Evolutionary conservation across 768 basidiomycete genomes (phyloP), one percentile per base, ranked within the genome.

Genomic region (Tulasnella sp.): DNA sequence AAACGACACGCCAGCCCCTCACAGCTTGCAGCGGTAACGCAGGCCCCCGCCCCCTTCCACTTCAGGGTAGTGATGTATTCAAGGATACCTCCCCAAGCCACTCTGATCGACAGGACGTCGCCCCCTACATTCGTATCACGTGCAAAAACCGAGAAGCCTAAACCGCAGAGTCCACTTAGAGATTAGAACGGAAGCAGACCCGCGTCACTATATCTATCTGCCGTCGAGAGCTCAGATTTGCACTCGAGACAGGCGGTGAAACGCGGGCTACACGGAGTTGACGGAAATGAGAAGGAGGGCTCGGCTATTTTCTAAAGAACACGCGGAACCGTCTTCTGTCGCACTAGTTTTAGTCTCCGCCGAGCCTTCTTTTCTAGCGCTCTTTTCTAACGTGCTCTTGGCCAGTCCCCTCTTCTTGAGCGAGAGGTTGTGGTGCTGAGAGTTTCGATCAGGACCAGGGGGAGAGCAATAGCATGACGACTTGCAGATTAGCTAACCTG

Each of bases 361-460:
- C 72, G 22, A 16, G n/a, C 58, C 58, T 6, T 64, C 77, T 18
- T 78, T 54, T 34, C 77, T 6, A 41, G 77, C 77, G 77, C 58
- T 41, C 48, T 18, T 22, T 78, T 64, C 22, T 22, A 28, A 1
- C n/a, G 48, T 54, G 46, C 40, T 37, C 58, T 78, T 40, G 77
- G 28, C 16, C 16, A 0, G 8, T 1, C 4, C 37, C 77, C 58
- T 78, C 58, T 58, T 54, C 77, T 78, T 41, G 28, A 18, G 16
- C 31, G 50, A 20, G 46, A 16, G 77, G 22, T 64, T 22, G 31
- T 54, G 41, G 2, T 46, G 46, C 46, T 4, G 28, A 54, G 48
- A 78, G 37, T 9, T 40, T 24, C 50, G 58, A 37, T 41, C 44
- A 18, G 34, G 77, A 54, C 22, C 48, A 37, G 58, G 7, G n/a